Evolutionary conservation across 345 rosid species (phyloP).

Genomic region (Eucalyptus tenuipes): DNA sequence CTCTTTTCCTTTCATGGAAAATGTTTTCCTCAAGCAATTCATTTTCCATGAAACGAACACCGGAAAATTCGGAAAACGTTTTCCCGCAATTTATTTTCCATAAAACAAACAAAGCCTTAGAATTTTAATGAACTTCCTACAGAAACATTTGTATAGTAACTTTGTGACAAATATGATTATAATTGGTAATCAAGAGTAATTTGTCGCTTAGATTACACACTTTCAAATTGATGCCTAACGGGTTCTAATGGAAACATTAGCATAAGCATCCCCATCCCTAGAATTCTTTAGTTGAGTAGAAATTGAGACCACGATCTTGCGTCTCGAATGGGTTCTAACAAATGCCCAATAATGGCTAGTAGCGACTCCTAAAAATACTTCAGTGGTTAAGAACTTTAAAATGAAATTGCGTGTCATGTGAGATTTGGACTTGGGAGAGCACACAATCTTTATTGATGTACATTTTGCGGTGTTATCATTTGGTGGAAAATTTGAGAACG

Average conservation of each 20-base stretch:
- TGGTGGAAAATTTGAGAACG: not conserved
- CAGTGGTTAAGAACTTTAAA: not conserved
- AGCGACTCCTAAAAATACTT: not conserved
- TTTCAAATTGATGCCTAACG: too few species aligned
- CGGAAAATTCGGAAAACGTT: accelerated
- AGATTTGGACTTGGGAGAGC: not conserved
- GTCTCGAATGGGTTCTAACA: not conserved
- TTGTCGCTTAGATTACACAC: too few species aligned
- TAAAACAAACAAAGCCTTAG: accelerated
- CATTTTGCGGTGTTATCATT: not conserved
- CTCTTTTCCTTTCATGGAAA: too few species aligned
- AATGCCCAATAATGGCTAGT: not conserved
- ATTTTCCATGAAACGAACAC: too few species aligned
- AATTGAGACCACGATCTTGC: not conserved
- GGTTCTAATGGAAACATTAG: too few species aligned
- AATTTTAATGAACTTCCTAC: too few species aligned
- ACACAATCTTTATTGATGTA: not conserved
- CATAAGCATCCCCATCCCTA: not conserved
- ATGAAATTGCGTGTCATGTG: too few species aligned
- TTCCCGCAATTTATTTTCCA: too few species aligned
- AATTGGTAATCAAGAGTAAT: too few species aligned
- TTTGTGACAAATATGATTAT: too few species aligned
- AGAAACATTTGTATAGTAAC: too few species aligned
- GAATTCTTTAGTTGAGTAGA: not conserved
- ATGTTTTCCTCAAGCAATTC: too few species aligned